These are phyloP conservation scores for Claviceps maximensis DNA, from an alignment of 2,329 filamentous ascomycete species.

Conservation along the genomic window DNA sequence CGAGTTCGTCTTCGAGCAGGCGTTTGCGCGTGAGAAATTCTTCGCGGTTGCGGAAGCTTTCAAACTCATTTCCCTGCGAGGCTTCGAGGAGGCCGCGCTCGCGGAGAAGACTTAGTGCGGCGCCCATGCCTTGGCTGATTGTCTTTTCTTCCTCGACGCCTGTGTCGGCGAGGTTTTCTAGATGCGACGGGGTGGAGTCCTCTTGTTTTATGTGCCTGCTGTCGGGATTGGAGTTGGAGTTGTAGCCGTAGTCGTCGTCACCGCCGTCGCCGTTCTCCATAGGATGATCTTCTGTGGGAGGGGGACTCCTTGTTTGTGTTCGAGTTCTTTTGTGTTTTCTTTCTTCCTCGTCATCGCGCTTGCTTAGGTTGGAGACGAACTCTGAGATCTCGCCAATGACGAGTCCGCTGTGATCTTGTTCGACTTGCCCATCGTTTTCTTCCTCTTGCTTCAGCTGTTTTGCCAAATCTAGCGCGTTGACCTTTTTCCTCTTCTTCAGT, in stretches of 20 bases:
- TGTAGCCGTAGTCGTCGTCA: conserved; percentile 14
- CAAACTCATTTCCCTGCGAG: conserved; percentile 49
- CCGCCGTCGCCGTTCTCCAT: conserved; percentile 18
- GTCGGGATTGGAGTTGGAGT: background rate
- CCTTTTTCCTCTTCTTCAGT: conserved; percentile 83
- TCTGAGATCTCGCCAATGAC: conserved; percentile 95
- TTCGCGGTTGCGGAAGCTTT: conserved; percentile 56
- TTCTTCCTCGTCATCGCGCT: conserved; percentile 43
- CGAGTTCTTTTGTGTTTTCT: conserved; percentile 33
- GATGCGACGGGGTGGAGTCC: conserved; percentile 1
- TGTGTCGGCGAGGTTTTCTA: conserved; percentile 1
- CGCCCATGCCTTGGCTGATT: conserved; percentile 61
- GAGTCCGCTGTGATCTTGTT: conserved; percentile 42
- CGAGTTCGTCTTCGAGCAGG: conserved; percentile 63
- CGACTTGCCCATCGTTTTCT: conserved; percentile 33
- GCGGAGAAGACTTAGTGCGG: conserved; percentile 67
- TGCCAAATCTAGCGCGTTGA: conserved; percentile 75
- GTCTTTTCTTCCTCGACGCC: conserved; percentile 21
- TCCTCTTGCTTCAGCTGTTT: conserved; percentile 58
- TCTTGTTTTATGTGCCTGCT: conserved; percentile 12
- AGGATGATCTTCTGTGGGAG: conserved; percentile 12
- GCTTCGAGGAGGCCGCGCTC: conserved; percentile 71
- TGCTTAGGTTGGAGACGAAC: conserved; percentile 77
- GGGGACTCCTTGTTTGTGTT: conserved; percentile 13
- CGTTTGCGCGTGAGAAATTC: conserved; percentile 65